Percentiles rank a stretch among this genome's conserved stretches.
phyloP scores from a whole-genome alignment of 129 eudicot genomes.

The Escallonia rubra region DNA sequence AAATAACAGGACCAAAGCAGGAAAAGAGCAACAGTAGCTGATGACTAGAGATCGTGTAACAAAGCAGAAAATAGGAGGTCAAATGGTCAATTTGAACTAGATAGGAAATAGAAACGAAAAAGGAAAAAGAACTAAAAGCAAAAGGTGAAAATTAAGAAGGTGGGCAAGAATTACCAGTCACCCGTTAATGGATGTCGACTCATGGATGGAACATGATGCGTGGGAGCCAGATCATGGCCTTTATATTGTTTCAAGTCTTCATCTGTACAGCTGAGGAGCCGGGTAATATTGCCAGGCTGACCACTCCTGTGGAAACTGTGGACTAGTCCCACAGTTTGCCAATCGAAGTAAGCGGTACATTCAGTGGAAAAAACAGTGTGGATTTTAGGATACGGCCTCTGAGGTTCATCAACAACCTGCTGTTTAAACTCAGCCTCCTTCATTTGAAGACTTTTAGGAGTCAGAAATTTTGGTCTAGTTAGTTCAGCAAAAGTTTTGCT shows the following conservation, averaged over 20 bases:
- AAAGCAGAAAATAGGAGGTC: no score
- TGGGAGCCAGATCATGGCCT: constrained; percentile 93
- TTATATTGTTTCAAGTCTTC: constrained; percentile 68
- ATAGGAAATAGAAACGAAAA: not conserved
- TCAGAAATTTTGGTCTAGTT: constrained; percentile 59
- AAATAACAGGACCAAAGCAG: no score
- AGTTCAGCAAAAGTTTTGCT: constrained; percentile 72
- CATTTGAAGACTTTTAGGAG: constrained; percentile 46
- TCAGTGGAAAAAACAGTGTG: constrained; percentile 94
- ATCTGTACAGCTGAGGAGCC: constrained; percentile 95
- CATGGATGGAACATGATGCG: constrained; percentile 98
- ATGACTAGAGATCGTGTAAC: no score
- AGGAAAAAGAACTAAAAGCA: not conserved
- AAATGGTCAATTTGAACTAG: no score
- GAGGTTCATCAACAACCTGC: constrained; percentile 30
- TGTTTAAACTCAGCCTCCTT: constrained; percentile 40
- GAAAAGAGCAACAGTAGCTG: no score
- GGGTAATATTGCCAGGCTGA: constrained; percentile 87
- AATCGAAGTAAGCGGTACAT: constrained; percentile 82
- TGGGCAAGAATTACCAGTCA: constrained; percentile 55
- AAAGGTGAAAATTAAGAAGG: not conserved
- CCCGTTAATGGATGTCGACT: constrained; percentile 89
- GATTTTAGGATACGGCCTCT: constrained; percentile 56
- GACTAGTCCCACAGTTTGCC: constrained; percentile 96
- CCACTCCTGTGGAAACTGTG: constrained; percentile 88